Evolutionary conservation across 129 eudicot genomes (phyloP), one percentile per base, ranked within the genome.

Genomic region (Sambucus nigra): DNA sequence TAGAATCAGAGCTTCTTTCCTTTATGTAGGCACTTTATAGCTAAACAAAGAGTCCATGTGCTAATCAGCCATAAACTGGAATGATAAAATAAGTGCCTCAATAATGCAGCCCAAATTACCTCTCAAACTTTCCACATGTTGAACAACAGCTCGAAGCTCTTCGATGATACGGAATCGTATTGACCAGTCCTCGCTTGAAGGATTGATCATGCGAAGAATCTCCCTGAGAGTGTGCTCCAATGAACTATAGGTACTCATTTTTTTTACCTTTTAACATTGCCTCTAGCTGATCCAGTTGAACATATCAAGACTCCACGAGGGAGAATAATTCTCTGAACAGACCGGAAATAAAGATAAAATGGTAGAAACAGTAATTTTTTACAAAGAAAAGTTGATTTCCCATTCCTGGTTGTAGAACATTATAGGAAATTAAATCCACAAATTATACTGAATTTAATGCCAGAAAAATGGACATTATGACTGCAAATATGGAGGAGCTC

Each of bases 181-280:
- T 15, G 71, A 5, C 93, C 88, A 84, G 58, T 89, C 97, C 28
- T 79, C 93, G 1, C 48, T 48, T 22, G 75, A 68, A 23, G 97
- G 97, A 67, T 81, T 78, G 59, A 89, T 59, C 24, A 59, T 78
- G 7, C 22, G 64, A 52, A 89, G 95, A 54, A 84, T 71, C 60
- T 81, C 83, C 66, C 32, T 57, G 16, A 84, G 72, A 26, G 80
- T 44, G 47, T 5, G 53, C 59, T 65, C 95, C 77, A 89, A 68
- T 32, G 68, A 31, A 68, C 58, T 26, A 49, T 60, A 57, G 44
- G 78, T 44, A 69, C 61, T 73, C 95, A 84, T 89, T 73, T 65
- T 63, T 41, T 48, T 27, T 48, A 47, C 47, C 26, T 58, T 32
- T 46, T 46, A 61, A 24, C 29, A 19, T 53, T 12, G 48, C 45